phyloP scores from a whole-genome alignment of 2,329 filamentous ascomycete genomes.

The Sporothrix protearum region DNA sequence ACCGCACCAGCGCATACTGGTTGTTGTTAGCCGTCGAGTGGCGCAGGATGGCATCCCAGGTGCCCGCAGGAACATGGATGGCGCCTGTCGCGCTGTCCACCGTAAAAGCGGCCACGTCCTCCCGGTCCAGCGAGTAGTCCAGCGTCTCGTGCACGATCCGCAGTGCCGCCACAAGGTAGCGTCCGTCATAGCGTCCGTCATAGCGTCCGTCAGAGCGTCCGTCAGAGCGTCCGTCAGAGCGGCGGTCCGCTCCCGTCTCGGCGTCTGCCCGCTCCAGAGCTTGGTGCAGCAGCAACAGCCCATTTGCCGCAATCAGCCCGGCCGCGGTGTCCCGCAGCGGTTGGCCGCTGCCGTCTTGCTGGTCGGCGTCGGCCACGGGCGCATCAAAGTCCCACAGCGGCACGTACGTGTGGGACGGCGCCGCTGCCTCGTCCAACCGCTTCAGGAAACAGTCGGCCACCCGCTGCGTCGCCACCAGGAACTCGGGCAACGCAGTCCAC shows the following conservation, averaged over 20 bases:
- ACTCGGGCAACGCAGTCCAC: conserved; percentile 46
- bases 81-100: conserved; percentile 23
- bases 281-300: conserved; percentile 40
- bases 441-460: conserved; percentile 49
- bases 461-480: conserved; percentile 43
- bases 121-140: conserved; percentile 30
- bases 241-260: conserved; percentile 12
- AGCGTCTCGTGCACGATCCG: conserved; percentile 34
- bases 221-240: not conserved
- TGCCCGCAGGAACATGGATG: conserved; percentile 13
- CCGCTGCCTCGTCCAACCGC: conserved; percentile 36
- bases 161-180: conserved; percentile 33
- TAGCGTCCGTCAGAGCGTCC: conserved; percentile 21
- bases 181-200: not conserved
- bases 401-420: conserved; percentile 29
- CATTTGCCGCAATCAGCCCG: conserved; percentile 41
- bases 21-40: conserved; percentile 35
- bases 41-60: conserved; percentile 33
- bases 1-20: conserved; percentile 27
- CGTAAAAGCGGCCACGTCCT: conserved; percentile 23
- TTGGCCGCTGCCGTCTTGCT: conserved; percentile 19
- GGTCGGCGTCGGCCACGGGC: conserved; percentile 4
- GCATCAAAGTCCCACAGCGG: conserved; percentile 31
- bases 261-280: conserved; percentile 30
- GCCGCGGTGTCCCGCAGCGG: conserved; percentile 37